These are phyloP conservation scores for Podaxis sp. DNA, from an alignment of 768 basidiomycete species.

Conservation along the genomic window DNA sequence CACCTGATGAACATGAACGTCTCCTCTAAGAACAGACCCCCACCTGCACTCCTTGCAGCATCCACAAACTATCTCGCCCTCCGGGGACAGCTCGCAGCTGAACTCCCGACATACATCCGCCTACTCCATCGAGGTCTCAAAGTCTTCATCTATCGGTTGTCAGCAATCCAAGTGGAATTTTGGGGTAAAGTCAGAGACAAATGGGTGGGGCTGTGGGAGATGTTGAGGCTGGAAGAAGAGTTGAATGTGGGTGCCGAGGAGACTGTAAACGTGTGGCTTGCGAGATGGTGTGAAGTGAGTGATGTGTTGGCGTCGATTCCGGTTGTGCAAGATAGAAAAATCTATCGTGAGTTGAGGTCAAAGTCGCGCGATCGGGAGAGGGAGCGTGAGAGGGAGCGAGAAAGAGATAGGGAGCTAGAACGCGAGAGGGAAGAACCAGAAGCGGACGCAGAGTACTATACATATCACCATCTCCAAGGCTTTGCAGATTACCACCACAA, in stretches of 20 bases:
- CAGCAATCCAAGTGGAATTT: slow-evolving; percentile 55
- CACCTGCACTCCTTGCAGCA: slow-evolving; percentile 64
- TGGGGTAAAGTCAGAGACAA: slow-evolving; percentile 58
- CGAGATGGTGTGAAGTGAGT: slow-evolving; percentile 68
- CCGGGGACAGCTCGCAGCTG: slow-evolving; percentile 65
- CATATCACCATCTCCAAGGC: background rate
- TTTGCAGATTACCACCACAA: background rate
- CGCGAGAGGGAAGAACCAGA: slow-evolving; percentile 3
- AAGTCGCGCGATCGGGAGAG: background rate
- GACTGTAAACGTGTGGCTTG: slow-evolving; percentile 70
- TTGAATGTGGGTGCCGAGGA: slow-evolving; percentile 64
- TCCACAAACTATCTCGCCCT: slow-evolving; percentile 78
- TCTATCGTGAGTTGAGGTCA: slow-evolving; percentile 25
- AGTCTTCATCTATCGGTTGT: slow-evolving; percentile 49
- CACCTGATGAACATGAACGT: slow-evolving; percentile 67
- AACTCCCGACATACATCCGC: slow-evolving; percentile 63
- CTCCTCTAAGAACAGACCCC: slow-evolving; percentile 61
- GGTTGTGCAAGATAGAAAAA: slow-evolving; percentile 26
- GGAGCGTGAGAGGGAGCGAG: background rate
- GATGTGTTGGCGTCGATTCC: slow-evolving; percentile 36
- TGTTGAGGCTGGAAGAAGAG: slow-evolving; percentile 69
- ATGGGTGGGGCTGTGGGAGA: slow-evolving; percentile 87
- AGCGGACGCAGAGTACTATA: slow-evolving; percentile 13
- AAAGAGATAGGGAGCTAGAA: background rate
- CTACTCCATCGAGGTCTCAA: slow-evolving; percentile 62